Percentiles rank a stretch among this genome's conserved stretches.
phyloP scores from a whole-genome alignment of 371 early-diverging fungal species.

The Mycotypha africana region DNA sequence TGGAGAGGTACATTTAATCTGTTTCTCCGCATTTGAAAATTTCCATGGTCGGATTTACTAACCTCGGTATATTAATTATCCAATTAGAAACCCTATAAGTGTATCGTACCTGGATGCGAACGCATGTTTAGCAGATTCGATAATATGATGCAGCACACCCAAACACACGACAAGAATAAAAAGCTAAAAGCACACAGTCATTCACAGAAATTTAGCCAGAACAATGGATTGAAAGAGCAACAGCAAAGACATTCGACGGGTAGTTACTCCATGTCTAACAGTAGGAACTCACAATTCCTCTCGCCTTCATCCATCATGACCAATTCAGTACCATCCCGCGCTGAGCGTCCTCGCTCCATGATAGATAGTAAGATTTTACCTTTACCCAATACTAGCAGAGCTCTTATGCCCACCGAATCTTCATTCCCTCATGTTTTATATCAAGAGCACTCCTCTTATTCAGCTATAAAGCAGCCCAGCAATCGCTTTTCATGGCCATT shows the following conservation, averaged over 20 bases:
- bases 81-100: slow-evolving; percentile 20
- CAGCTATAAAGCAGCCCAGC: neutral
- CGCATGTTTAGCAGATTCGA: slow-evolving; percentile 24
- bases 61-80: neutral
- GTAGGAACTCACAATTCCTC: no score
- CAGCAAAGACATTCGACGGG: no score
- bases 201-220: no score
- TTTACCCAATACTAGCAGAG: slow-evolving; percentile 3
- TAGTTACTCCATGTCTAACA: no score
- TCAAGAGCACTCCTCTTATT: neutral
- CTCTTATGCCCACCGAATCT: neutral
- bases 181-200: neutral
- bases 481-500: slow-evolving; percentile 19
- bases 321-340: no score
- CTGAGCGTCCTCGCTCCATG: slow-evolving; percentile 1
- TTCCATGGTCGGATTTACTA: neutral
- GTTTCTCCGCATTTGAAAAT: neutral
- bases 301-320: no score
- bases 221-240: no score
- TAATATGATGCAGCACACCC: slow-evolving; percentile 28
- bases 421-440: neutral
- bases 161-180: slow-evolving; percentile 22
- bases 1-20: slow-evolving; percentile 34
- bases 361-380: slow-evolving; percentile 9
- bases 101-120: slow-evolving; percentile 13